Percentiles rank a stretch among this genome's conserved stretches.
phyloP scores from a whole-genome alignment of 257 asterid species.

The Leptodermis oblonga region DNA sequence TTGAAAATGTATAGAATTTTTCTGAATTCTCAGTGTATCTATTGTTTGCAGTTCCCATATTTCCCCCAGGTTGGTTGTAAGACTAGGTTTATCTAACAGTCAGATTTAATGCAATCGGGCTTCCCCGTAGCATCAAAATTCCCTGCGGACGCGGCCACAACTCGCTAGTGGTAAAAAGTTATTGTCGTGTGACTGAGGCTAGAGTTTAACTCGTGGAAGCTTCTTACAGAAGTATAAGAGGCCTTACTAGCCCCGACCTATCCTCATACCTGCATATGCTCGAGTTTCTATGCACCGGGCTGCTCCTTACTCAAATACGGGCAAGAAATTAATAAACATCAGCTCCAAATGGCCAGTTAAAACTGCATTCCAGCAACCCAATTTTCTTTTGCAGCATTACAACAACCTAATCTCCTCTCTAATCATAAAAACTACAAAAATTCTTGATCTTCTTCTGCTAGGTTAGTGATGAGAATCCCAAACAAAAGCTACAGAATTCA shows the following conservation, averaged over 20 bases:
- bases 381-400: background rate
- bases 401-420: background rate
- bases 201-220: no score
- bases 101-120: background rate
- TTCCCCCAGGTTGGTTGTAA: constrained; percentile 1
- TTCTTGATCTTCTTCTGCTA: background rate
- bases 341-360: background rate
- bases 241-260: no score
- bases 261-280: no score
- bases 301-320: no score
- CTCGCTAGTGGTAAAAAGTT: no score
- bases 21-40: constrained; percentile 10
- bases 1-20: constrained; percentile 18
- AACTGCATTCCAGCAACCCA: background rate
- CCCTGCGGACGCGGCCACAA: no score
- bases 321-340: no score
- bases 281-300: no score
- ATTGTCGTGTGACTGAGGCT: no score
- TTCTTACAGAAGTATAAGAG: no score
- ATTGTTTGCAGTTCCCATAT: constrained; percentile 1
- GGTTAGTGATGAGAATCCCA: background rate
- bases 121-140: background rate
- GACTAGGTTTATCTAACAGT: background rate
- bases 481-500: constrained; percentile 12
- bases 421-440: background rate